A percentile compares a stretch with the other conserved stretches of the same genome.
Evolutionary conservation across 108 stramenopile genomes (phyloP).

Genomic region (Fistulifera solaris): DNA sequence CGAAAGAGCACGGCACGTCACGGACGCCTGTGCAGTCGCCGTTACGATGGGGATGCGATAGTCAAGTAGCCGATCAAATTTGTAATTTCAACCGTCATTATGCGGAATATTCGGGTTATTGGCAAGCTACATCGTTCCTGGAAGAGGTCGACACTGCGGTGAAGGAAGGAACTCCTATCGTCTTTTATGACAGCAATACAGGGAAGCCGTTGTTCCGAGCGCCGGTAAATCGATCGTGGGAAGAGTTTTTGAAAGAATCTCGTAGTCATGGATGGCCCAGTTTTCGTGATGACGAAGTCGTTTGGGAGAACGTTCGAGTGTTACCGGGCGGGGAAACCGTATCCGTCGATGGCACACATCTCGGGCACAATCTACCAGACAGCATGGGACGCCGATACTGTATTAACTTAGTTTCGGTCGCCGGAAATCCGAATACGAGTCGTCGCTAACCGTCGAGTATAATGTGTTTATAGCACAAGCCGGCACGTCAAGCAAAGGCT

Average conservation of each 20-base stretch:
- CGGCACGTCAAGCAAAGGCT: too few species aligned
- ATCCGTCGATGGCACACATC: constrained; percentile 74
- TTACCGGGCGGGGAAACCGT: constrained; percentile 79
- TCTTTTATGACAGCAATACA: constrained; percentile 82
- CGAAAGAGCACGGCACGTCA: constrained; percentile 66
- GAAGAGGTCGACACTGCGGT: constrained; percentile 21
- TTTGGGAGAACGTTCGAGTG: constrained; percentile 83
- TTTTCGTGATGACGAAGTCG: constrained; percentile 17
- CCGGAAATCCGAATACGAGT: constrained; percentile 41
- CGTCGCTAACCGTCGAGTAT: too few species aligned
- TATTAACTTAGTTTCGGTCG: constrained; percentile 87
- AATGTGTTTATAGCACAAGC: too few species aligned
- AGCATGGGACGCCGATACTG: constrained; percentile 81
- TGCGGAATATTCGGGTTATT: constrained; percentile 84
- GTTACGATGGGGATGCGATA: constrained; percentile 71
- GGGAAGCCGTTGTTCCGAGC: constrained; percentile 67
- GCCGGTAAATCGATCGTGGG: constrained; percentile 50
- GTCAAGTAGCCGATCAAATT: constrained; percentile 59
- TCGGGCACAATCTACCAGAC: constrained; percentile 77
- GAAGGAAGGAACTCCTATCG: constrained; percentile 12
- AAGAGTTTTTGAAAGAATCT: constrained; percentile 59
- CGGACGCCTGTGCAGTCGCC: constrained; percentile 46
- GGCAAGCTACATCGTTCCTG: constrained; percentile 46
- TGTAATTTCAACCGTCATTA: constrained; percentile 62
- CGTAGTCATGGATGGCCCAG: constrained; percentile 63